Evolutionary conservation across 176 grass and related monocot species (phyloP).

Genomic region (Chloris gayana): DNA sequence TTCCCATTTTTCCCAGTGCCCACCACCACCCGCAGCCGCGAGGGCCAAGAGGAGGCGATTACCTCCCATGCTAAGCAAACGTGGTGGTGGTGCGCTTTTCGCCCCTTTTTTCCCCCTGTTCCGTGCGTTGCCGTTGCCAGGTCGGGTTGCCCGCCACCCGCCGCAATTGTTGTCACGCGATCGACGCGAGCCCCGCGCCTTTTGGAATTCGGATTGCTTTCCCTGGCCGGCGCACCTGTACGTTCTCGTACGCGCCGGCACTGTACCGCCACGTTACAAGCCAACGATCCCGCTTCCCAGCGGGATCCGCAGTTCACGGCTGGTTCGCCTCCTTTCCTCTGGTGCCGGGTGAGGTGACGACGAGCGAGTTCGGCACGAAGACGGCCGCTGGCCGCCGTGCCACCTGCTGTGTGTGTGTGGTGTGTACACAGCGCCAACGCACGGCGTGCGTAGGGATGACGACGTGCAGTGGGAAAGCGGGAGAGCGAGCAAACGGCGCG

Average conservation of each 20-base stretch:
- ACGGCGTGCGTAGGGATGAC: background rate
- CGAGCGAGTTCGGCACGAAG: no score
- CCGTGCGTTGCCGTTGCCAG: background rate
- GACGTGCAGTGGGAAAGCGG: background rate
- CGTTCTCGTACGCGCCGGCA: background rate
- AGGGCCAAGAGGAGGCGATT: background rate
- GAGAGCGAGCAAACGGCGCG: no score
- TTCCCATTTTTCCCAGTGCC: no score
- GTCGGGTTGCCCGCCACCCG: background rate
- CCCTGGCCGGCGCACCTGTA: background rate
- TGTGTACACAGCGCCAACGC: no score
- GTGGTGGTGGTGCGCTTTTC: background rate
- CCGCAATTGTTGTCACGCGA: background rate
- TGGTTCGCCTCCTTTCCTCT: no score
- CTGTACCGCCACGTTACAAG: no score
- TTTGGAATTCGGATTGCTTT: background rate
- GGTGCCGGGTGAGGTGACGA: no score
- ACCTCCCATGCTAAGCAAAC: constrained; percentile 66
- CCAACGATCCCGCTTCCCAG: no score
- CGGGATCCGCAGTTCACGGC: no score
- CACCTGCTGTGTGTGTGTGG: no score
- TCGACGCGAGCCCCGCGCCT: background rate
- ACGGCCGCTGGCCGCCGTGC: no score
- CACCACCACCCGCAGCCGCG: background rate
- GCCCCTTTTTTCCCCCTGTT: background rate